Base-by-base conservation (phyloP, 129 eudicot genomes). In the Pittosporum tobira region DNA sequence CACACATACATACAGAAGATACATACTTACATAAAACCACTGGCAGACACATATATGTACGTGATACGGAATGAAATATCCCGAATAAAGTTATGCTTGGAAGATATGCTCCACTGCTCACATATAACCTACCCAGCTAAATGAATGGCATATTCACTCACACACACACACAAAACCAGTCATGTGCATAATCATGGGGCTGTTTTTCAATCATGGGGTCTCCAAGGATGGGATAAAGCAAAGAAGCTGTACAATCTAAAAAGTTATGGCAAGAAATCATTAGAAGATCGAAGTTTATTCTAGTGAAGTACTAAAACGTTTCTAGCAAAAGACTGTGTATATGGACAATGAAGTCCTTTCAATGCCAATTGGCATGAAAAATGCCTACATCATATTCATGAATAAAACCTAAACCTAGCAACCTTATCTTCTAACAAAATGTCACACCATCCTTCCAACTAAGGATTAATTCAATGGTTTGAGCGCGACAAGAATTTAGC, bases 201-300 rank as follows among this genome's bases (percentile, higher is more conserved):
- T 16, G 31, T 40, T 40, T 11, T 38, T 13, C n/a, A n/a, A n/a
- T 40, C 2, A 40, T 55, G 60, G 29, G 60, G 60, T 55, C 60
- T 55, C 60, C 44, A 55, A 55, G 60, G 42, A 55, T 55, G 60
- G 60, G 60, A 55, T 18, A 55, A 55, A 55, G 60, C 3, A 18
- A 30, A 30, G 60, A 54, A 55, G 43, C 6, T 53, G 45, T 28
- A 34, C 59, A 53, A 53, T 53, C 22, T 53, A n/a, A n/a, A n/a
- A n/a, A n/a, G n/a, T n/a, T 52, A 55, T 55, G 44, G 31, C 43
- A 55, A 19, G 60, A 55, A 30, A 55, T 55, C 60, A 55, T 55
- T 29, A 55, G 60, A n/a, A n/a, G n/a, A n/a, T 18, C 18, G 60
- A 29, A 55, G 60, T 38, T 16, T 38, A 52, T 31, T 52, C 59